These are phyloP conservation scores for Globisporangium camurandrum DNA, from an alignment of 352 stramenopile genomes.

Conservation along the genomic window DNA sequence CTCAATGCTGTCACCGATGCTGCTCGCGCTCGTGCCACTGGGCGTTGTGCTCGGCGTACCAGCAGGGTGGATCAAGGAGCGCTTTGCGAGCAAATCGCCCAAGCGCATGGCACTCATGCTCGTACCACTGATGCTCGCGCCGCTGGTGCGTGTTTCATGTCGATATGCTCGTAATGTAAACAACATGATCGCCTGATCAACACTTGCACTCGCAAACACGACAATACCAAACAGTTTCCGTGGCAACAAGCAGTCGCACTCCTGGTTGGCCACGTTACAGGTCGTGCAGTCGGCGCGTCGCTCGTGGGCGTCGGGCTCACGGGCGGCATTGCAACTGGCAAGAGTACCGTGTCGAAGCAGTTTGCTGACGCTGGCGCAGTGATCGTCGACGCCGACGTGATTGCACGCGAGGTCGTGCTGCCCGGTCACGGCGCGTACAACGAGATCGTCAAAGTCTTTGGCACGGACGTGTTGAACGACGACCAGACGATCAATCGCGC, in stretches of 20 bases:
- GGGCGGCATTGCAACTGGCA: slow-evolving; percentile 79
- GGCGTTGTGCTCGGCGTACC: slow-evolving; percentile 33
- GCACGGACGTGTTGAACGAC: slow-evolving; percentile 59
- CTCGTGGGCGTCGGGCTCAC: slow-evolving; percentile 74
- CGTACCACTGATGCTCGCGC: slow-evolving; percentile 23
- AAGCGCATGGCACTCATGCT: slow-evolving; percentile 38
- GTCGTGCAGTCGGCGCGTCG: slow-evolving; percentile 39
- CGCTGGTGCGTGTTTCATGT: slow-evolving; percentile 24
- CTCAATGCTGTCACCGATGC: slow-evolving; percentile 2
- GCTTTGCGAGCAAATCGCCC: slow-evolving; percentile 24
- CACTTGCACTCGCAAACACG: too few relatives aligned
- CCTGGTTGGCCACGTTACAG: slow-evolving; percentile 23
- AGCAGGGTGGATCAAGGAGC: slow-evolving; percentile 49
- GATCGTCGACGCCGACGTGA: slow-evolving; percentile 78
- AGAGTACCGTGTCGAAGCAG: slow-evolving; percentile 67
- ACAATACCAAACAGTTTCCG: slow-evolving; percentile 22
- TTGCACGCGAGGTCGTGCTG: slow-evolving; percentile 72
- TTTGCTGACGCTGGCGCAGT: slow-evolving; percentile 50
- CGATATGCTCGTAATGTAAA: neutral
- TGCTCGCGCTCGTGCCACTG: slow-evolving; percentile 18
- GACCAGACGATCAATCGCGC: slow-evolving; percentile 73
- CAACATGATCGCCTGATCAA: neutral
- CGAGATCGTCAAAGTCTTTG: slow-evolving; percentile 69
- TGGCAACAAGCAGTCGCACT: slow-evolving; percentile 18
- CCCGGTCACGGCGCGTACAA: slow-evolving; percentile 66